These are phyloP conservation scores for Plasmodium malariae DNA, from an alignment of 169 alveolate species.

Conservation along the genomic window DNA sequence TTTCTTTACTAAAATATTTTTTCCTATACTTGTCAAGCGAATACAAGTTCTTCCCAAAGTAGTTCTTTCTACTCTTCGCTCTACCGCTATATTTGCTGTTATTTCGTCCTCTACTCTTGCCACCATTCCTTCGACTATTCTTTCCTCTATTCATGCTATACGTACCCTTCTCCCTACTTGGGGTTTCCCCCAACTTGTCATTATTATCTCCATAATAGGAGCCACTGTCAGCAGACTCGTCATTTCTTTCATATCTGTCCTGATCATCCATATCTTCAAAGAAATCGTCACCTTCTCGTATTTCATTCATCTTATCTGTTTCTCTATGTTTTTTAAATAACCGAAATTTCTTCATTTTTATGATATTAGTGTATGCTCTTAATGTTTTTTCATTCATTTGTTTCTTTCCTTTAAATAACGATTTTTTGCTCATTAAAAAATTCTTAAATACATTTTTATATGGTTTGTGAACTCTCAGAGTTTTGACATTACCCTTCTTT, in stretches of 20 bases:
- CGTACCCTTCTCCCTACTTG: neutral
- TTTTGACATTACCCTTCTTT: neutral
- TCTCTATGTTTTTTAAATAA: conserved; percentile 25
- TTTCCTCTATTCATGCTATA: no score
- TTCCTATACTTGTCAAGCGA: conserved; percentile 1
- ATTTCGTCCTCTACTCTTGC: neutral
- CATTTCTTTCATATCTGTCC: conserved; percentile 2
- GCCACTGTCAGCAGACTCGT: conserved; percentile 26
- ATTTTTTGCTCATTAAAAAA: conserved; percentile 12
- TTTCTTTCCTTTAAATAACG: conserved; percentile 19
- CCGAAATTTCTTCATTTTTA: conserved; percentile 30
- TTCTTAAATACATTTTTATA: conserved; percentile 29
- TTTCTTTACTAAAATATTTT: conserved; percentile 26
- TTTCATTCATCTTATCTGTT: neutral
- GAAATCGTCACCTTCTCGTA: conserved; percentile 1
- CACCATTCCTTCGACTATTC: no score
- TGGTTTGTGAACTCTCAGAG: neutral
- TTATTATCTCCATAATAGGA: conserved; percentile 21
- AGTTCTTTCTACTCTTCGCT: neutral
- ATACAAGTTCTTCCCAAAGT: conserved; percentile 8
- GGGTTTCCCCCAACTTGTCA: neutral
- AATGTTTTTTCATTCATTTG: conserved; percentile 12
- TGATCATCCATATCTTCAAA: conserved; percentile 15
- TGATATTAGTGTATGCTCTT: neutral
- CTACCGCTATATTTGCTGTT: neutral